These are phyloP conservation scores for Solanum sejunctum DNA, from an alignment of 257 asterid species.

Conservation along the genomic window DNA sequence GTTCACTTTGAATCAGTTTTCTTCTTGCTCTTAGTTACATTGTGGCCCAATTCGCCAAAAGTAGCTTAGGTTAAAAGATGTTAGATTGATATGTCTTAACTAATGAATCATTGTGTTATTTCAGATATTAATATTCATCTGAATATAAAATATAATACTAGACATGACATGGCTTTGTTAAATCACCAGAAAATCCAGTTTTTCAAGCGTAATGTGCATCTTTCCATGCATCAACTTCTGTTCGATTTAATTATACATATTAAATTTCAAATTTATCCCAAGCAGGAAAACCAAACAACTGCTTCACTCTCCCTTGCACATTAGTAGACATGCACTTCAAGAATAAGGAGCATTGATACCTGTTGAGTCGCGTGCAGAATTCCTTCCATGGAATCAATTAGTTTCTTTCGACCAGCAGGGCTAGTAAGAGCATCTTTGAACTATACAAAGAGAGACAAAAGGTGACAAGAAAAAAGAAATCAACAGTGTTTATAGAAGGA, in stretches of 20 bases:
- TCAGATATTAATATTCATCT: not conserved
- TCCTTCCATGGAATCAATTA: slow-evolving; percentile 62
- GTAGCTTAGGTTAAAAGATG: not conserved
- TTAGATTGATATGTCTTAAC: not conserved
- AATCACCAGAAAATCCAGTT: not conserved
- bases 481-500: not conserved
- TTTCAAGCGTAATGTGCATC: not conserved
- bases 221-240: not conserved
- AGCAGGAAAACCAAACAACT: not conserved
- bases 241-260: not conserved
- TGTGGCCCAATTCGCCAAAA: not conserved
- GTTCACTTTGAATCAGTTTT: not conserved
- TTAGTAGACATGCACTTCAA: not conserved
- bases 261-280: not conserved
- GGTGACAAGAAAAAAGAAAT: not conserved
- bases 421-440: slow-evolving; percentile 70
- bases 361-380: slow-evolving; percentile 56
- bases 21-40: not conserved
- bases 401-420: slow-evolving; percentile 51
- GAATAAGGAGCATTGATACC: slow-evolving; percentile 22
- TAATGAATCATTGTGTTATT: not conserved
- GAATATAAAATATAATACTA: not conserved
- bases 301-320: not conserved
- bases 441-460: slow-evolving; percentile 20
- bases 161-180: not conserved